phyloP scores from a whole-genome alignment of 2,329 filamentous ascomycete genomes.

The Fusarium robinianum region DNA sequence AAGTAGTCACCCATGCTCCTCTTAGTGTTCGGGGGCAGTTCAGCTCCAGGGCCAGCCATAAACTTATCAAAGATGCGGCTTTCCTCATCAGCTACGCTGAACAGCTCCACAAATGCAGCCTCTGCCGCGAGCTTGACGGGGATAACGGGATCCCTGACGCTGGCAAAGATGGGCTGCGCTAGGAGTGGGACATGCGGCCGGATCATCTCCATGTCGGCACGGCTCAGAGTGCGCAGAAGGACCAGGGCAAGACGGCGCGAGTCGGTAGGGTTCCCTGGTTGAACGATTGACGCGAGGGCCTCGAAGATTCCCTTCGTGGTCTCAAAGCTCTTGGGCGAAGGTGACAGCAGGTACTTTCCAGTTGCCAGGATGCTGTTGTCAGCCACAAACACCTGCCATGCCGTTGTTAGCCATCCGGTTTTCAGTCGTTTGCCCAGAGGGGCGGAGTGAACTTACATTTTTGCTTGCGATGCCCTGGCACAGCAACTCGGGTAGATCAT shows the following conservation, averaged over 20 bases:
- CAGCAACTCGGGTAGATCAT: slow-evolving; percentile 77
- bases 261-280: slow-evolving; percentile 78
- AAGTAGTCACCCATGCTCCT: slow-evolving; percentile 97
- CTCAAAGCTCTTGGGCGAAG: slow-evolving; percentile 72
- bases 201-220: slow-evolving; percentile 77
- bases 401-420: background rate
- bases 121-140: slow-evolving; percentile 95
- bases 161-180: slow-evolving; percentile 83
- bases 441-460: slow-evolving; percentile 63
- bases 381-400: slow-evolving; percentile 71
- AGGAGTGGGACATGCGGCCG: slow-evolving; percentile 80
- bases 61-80: slow-evolving; percentile 88
- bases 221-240: slow-evolving; percentile 81
- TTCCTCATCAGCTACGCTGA: slow-evolving; percentile 88
- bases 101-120: slow-evolving; percentile 89
- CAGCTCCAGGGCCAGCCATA: slow-evolving; percentile 69
- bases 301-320: slow-evolving; percentile 79
- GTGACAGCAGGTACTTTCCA: slow-evolving; percentile 83
- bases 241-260: slow-evolving; percentile 86
- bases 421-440: background rate
- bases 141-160: slow-evolving; percentile 88
- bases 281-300: slow-evolving; percentile 73
- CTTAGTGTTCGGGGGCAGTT: slow-evolving; percentile 73
- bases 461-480: slow-evolving; percentile 78
- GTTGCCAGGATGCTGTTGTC: slow-evolving; percentile 89